These are phyloP conservation scores for Chalciporus sphaerocephalus DNA, from an alignment of 768 basidiomycete species.

Conservation along the genomic window DNA sequence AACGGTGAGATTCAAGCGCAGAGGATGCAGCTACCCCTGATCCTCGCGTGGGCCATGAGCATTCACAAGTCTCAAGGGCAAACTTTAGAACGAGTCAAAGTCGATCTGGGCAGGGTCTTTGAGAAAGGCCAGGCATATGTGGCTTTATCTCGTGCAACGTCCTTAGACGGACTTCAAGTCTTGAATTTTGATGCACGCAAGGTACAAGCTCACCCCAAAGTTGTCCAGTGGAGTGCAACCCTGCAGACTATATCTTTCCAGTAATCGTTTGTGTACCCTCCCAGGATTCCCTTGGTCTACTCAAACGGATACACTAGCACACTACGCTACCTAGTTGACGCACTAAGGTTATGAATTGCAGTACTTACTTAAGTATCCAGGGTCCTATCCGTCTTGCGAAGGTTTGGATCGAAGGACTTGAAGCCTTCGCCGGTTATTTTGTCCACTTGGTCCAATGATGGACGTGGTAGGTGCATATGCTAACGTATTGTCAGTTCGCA, in stretches of 20 bases:
- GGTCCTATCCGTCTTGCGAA: not conserved
- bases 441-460: not conserved
- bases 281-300: too few species aligned
- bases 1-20: constrained; percentile 79
- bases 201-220: constrained; percentile 72
- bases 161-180: constrained; percentile 79
- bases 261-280: constrained; percentile 3
- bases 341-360: too few species aligned
- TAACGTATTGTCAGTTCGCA: not conserved
- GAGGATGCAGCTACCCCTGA: constrained; percentile 73
- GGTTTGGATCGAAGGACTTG: not conserved
- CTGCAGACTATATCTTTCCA: constrained; percentile 44
- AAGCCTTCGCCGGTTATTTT: not conserved
- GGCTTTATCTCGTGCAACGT: constrained; percentile 84
- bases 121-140: constrained; percentile 95
- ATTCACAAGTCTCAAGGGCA: constrained; percentile 99
- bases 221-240: constrained; percentile 67
- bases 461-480: not conserved
- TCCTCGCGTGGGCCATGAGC: constrained; percentile 95
- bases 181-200: constrained; percentile 72
- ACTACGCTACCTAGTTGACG: not conserved
- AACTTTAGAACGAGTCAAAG: constrained; percentile 90
- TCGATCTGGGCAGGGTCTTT: constrained; percentile 89
- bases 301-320: too few species aligned
- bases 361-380: too few species aligned